A percentile compares a stretch with the other conserved stretches of the same genome.
Conservation (phyloP, 176 grass and related monocot genomes). For the Eremochloa ophiuroides region DNA sequence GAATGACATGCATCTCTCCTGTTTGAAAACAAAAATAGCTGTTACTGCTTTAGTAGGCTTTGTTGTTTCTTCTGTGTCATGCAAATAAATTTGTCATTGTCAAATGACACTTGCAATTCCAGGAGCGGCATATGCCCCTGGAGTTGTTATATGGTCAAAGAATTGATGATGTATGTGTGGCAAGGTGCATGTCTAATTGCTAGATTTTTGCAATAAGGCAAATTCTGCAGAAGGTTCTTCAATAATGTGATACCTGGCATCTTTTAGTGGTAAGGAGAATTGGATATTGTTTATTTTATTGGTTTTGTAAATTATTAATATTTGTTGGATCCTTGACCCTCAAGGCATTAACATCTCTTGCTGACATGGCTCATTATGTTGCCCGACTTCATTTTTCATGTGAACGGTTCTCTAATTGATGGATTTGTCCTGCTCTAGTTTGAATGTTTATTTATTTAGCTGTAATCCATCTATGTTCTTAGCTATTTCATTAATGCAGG, state of each 20-base stretch:
- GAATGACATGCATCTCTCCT: background rate
- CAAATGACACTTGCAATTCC: conserved; percentile 17
- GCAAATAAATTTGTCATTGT: conserved; percentile 32
- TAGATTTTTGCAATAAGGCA: conserved; percentile 56
- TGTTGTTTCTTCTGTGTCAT: conserved; percentile 28
- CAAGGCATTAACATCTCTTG: conserved; percentile 19
- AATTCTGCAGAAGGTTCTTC: conserved; percentile 53
- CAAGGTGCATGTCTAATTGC: conserved; percentile 55
- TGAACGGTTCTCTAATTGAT: conserved; percentile 18
- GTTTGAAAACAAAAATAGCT: background rate
- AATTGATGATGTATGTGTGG: conserved; percentile 41
- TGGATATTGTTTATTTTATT: conserved; percentile 32
- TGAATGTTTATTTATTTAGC: background rate
- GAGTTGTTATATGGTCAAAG: conserved; percentile 48
- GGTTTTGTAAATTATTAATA: conserved; percentile 17
- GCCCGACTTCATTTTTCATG: conserved; percentile 14
- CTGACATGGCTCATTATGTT: conserved; percentile 24
- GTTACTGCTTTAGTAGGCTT: background rate
- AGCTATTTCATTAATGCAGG: conserved; percentile 38
- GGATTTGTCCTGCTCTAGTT: conserved; percentile 25
- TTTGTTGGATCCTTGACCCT: background rate
- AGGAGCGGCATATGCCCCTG: conserved; percentile 39
- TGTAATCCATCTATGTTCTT: background rate
- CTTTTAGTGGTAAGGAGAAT: conserved; percentile 56
- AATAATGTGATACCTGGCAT: conserved; percentile 46